These are phyloP conservation scores for Trichoderma erinaceum DNA, from an alignment of 495 filamentous ascomycete species.

Conservation along the genomic window DNA sequence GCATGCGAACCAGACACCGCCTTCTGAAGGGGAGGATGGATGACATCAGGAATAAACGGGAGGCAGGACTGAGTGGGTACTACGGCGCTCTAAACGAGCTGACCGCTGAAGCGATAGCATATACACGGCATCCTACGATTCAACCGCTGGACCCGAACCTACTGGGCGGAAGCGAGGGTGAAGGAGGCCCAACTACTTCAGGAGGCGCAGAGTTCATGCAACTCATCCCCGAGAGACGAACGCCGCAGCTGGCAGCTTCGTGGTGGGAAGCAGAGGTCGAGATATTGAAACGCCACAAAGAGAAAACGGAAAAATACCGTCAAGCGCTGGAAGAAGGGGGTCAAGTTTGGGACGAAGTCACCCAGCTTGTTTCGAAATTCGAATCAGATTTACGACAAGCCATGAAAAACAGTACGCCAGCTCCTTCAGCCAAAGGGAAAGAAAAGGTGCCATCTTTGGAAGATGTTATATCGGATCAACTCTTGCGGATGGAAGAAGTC, in stretches of 20 bases:
- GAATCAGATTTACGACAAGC: conserved; percentile 56
- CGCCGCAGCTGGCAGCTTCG: conserved; percentile 68
- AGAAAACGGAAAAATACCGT: conserved; percentile 60
- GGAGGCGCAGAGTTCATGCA: conserved; percentile 44
- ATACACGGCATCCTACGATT: conserved; percentile 56
- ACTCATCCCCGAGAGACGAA: conserved; percentile 62
- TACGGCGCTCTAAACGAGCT: conserved; percentile 57
- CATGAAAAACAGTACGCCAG: conserved; percentile 34
- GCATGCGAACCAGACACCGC: conserved; percentile 58
- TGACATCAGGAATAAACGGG: conserved; percentile 53
- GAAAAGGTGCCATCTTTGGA: conserved; percentile 26
- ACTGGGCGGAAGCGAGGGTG: conserved; percentile 20
- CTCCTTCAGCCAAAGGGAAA: conserved; percentile 17
- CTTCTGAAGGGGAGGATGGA: conserved; percentile 56
- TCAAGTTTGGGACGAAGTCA: conserved; percentile 67
- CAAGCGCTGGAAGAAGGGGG: conserved; percentile 78
- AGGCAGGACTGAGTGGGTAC: conserved; percentile 48
- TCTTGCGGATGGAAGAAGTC: conserved; percentile 51
- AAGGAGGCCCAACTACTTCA: conserved; percentile 24
- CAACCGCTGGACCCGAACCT: conserved; percentile 37
- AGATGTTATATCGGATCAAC: conserved; percentile 37
- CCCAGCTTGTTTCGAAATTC: conserved; percentile 58
- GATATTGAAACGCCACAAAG: conserved; percentile 50
- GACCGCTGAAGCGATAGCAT: conserved; percentile 70
- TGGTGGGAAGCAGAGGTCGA: conserved; percentile 65